Conservation (phyloP, 2,329 filamentous ascomycete genomes). For the Sclerotinia trifoliorum region DNA sequence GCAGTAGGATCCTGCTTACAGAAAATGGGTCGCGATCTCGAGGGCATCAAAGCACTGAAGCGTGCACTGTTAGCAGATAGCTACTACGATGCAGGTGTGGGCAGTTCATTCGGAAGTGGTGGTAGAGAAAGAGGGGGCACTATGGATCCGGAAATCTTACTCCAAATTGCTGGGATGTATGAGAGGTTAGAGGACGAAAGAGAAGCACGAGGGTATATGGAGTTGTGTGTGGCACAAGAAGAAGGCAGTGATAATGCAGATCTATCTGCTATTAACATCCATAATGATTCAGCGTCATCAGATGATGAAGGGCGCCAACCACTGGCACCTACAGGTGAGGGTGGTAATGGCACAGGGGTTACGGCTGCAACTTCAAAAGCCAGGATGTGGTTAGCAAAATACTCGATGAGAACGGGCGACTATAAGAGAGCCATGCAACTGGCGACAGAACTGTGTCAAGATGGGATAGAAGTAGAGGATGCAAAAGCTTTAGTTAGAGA, state of each 20-base stretch:
- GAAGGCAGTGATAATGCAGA: slow-evolving; percentile 65
- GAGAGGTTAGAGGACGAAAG: slow-evolving; percentile 74
- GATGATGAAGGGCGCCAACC: slow-evolving; percentile 41
- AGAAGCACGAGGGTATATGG: slow-evolving; percentile 91
- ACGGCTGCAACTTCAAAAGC: slow-evolving; percentile 91
- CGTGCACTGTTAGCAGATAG: slow-evolving; percentile 85
- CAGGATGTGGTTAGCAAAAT: slow-evolving; percentile 86
- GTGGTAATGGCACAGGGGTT: slow-evolving; percentile 67
- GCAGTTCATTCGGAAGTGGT: slow-evolving; percentile 43
- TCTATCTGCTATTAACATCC: slow-evolving; percentile 41
- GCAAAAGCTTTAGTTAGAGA: slow-evolving; percentile 91
- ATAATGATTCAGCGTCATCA: slow-evolving; percentile 54
- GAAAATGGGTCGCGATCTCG: slow-evolving; percentile 81
- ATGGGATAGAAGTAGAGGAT: slow-evolving; percentile 95
- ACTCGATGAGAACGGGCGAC: slow-evolving; percentile 73
- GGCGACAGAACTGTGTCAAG: slow-evolving; percentile 88
- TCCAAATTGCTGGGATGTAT: slow-evolving; percentile 88
- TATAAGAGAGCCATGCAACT: slow-evolving; percentile 74
- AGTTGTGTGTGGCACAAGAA: slow-evolving; percentile 89
- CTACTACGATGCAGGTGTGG: slow-evolving; percentile 70
- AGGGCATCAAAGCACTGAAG: slow-evolving; percentile 94
- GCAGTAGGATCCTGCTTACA: slow-evolving; percentile 90
- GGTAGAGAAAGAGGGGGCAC: slow-evolving; percentile 50
- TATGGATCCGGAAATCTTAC: slow-evolving; percentile 85
- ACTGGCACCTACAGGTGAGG: slow-evolving; percentile 39